These are phyloP conservation scores for Fusarium lateritium DNA, from an alignment of 2,329 filamentous ascomycete genomes.

Conservation along the genomic window DNA sequence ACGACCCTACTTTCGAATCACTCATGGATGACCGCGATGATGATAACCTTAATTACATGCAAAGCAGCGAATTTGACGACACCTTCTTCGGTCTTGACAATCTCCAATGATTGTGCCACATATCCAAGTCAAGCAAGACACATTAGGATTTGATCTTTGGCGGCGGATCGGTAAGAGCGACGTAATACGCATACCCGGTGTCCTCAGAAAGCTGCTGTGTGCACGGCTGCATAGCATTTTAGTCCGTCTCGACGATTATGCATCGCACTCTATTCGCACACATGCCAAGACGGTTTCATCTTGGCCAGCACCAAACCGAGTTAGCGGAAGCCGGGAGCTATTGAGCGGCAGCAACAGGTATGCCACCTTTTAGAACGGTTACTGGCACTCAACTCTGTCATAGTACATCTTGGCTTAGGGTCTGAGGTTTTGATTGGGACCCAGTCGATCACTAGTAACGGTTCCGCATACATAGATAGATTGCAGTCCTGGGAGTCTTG, in stretches of 20 bases:
- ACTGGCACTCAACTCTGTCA: neutral
- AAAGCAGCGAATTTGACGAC: constrained; percentile 63
- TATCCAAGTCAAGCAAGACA: neutral
- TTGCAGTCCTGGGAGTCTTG: constrained; percentile 10
- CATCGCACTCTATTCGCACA: neutral
- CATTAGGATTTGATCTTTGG: neutral
- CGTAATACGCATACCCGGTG: neutral
- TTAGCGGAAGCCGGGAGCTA: neutral
- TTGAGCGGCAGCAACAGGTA: neutral
- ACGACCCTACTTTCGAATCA: constrained; percentile 64
- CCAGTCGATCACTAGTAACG: constrained; percentile 1
- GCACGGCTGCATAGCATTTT: neutral
- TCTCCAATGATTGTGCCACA: constrained; percentile 16
- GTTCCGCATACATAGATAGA: constrained; percentile 8
- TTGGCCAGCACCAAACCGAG: constrained; percentile 8
- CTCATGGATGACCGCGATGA: constrained; percentile 60
- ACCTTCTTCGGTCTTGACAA: constrained; percentile 60
- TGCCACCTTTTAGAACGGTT: neutral
- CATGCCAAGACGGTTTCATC: constrained; percentile 1
- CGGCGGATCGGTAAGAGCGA: neutral
- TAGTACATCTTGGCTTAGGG: constrained; percentile 8
- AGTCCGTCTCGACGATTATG: neutral
- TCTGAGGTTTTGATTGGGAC: neutral
- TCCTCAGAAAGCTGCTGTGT: neutral
- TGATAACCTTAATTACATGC: constrained; percentile 56